phyloP scores from a whole-genome alignment of 108 stramenopile genomes.

The Aurantiochytrium sp. region DNA sequence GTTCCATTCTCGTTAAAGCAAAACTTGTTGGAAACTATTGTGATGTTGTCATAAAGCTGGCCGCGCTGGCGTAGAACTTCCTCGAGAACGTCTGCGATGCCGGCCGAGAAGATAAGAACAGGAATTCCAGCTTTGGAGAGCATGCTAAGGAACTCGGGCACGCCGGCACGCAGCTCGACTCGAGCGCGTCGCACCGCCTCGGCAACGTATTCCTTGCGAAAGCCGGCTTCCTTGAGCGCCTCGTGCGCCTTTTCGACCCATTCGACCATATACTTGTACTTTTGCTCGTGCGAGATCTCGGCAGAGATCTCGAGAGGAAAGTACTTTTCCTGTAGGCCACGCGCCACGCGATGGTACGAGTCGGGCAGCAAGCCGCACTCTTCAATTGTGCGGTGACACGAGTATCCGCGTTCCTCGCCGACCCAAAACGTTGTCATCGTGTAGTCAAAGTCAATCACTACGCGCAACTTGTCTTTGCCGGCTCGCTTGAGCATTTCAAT shows the following conservation, averaged over 20 bases:
- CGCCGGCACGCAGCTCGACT: neutral
- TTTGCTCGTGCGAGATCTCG: neutral
- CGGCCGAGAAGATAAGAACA: conserved; percentile 24
- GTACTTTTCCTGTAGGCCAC: conserved; percentile 19
- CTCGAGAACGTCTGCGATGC: conserved; percentile 24
- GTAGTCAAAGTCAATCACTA: conserved; percentile 24
- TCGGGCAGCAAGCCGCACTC: conserved; percentile 5
- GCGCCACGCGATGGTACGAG: neutral
- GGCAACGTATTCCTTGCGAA: conserved; percentile 1
- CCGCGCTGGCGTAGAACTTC: neutral
- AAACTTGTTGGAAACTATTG: neutral
- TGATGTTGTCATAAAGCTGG: neutral
- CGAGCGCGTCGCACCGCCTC: neutral
- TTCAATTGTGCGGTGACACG: conserved; percentile 14
- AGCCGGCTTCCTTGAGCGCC: neutral
- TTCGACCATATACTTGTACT: conserved; percentile 11
- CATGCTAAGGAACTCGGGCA: neutral
- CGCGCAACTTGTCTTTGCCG: neutral
- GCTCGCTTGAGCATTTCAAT: neutral
- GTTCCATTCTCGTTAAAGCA: neutral
- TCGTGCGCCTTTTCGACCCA: conserved; percentile 23
- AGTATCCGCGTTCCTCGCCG: neutral
- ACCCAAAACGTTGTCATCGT: neutral
- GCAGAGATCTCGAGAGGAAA: conserved; percentile 6
- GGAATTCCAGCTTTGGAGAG: neutral